Evolutionary conservation across 805 yeast species (phyloP).

Genomic region (Spencermartinsiella europaea): DNA sequence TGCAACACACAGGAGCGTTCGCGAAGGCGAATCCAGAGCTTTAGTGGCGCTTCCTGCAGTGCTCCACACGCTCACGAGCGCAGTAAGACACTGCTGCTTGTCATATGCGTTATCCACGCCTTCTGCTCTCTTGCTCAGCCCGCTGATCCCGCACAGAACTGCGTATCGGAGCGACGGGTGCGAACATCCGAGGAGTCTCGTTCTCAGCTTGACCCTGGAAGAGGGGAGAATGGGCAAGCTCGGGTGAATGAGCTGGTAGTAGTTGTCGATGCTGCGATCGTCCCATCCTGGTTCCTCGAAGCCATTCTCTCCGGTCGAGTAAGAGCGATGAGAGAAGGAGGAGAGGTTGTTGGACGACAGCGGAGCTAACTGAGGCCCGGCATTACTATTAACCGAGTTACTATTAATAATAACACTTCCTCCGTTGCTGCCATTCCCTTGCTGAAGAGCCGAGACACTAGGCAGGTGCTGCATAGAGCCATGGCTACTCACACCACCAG

Average conservation of each 20-base stretch:
- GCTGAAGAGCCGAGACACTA: not conserved
- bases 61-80: constrained; percentile 6
- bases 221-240: constrained; percentile 36
- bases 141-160: constrained; percentile 20
- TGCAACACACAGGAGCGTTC: constrained; percentile 31
- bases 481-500: not conserved
- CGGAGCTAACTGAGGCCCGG: not conserved
- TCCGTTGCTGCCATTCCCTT: not conserved
- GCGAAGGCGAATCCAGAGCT: constrained; percentile 16
- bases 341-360: not conserved
- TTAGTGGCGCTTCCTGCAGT: not conserved
- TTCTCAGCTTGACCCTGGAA: constrained; percentile 27
- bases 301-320: not conserved
- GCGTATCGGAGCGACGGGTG: constrained; percentile 25
- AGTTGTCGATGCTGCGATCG: constrained; percentile 31
- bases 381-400: not conserved
- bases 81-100: constrained; percentile 1
- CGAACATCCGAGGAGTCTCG: constrained; percentile 26
- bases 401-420: not conserved
- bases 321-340: not conserved
- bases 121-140: constrained; percentile 11
- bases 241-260: constrained; percentile 36
- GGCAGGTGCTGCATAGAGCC: not conserved
- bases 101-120: constrained; percentile 6
- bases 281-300: constrained; percentile 21